Base-by-base conservation (phyloP, 2,329 filamentous ascomycete genomes). In the Trichoderma sp. region DNA sequence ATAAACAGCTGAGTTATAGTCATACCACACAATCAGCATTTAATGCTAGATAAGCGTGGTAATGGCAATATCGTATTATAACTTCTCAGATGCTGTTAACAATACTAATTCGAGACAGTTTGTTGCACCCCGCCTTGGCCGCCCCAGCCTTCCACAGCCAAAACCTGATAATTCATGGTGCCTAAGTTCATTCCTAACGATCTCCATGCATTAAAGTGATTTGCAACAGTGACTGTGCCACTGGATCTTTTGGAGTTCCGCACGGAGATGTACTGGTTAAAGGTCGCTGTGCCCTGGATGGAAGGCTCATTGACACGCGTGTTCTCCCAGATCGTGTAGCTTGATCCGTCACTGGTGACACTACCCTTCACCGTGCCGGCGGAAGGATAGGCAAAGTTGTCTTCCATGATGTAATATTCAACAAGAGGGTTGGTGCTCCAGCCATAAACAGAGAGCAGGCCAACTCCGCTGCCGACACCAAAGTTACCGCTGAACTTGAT, bases 61-160 rank as follows among this genome's bases (percentile, higher is more conserved):
- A 26, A 32, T 18, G 15, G 15, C 26, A n/a, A 34, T 28, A 15
- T 12, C 11, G 56, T n/a, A 32, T 58, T 14, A 6, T 28, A 21
- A 12, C 43, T 32, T 12, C 56, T 11, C 6, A 12, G 28, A 8
- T 18, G 8, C 26, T 11, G 15, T 32, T 21, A 28, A 58, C 9
- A 30, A 11, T 32, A 12, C 28, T 58, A 58, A 9, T 58, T 58
- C 9, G 56, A 58, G 24, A 58, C 56, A 4, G 56, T 58, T 12
- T 58, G 56, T n/a, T 58, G 56, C 15, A 58, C 56, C 4, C 56
- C 56, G 4, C 56, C 56, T 9, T 58, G 56, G 79, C 85, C 86
- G 73, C 81, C 79, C 78, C 87, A 87, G 3, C 85, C 86, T 78
- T 88, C 87, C 1, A 85, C 86, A n/a, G 86, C 86, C n/a, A 88